Conservation (phyloP, 805 yeast genomes). For the Yamadazyma sp. region DNA sequence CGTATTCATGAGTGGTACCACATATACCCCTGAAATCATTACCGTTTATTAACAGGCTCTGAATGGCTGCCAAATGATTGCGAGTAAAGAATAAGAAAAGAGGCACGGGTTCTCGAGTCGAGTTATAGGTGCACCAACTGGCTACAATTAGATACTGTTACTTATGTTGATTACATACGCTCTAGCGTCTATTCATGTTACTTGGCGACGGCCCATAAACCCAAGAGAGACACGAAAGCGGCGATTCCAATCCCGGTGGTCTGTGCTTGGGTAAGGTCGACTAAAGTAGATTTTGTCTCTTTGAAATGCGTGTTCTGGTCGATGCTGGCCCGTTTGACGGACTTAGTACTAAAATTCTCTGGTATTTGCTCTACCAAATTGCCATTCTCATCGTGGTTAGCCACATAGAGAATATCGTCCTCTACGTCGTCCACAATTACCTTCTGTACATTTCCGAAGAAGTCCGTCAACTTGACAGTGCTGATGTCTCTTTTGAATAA, state of each 20-base stretch:
- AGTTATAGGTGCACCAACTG: too few species aligned
- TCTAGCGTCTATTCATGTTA: conserved; percentile 2
- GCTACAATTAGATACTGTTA: too few species aligned
- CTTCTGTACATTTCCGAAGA: conserved; percentile 88
- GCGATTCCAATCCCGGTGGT: conserved; percentile 17
- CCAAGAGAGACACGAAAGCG: conserved; percentile 19
- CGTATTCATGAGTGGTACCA: too few species aligned
- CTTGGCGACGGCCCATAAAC: conserved; percentile 23
- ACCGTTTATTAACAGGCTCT: too few species aligned
- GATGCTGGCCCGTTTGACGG: conserved; percentile 7
- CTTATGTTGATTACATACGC: neutral
- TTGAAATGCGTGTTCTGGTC: conserved; percentile 11
- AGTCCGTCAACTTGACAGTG: conserved; percentile 82
- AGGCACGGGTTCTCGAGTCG: too few species aligned
- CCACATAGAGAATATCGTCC: conserved; percentile 38
- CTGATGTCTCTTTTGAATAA: conserved; percentile 63
- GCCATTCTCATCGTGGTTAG: conserved; percentile 33
- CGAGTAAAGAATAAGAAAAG: too few species aligned
- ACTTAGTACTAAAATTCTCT: conserved; percentile 1
- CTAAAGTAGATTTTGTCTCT: conserved; percentile 14
- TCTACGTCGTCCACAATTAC: conserved; percentile 63
- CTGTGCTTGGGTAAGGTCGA: conserved; percentile 16
- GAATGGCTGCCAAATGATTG: too few species aligned
- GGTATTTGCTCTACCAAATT: conserved; percentile 1
- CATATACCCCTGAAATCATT: too few species aligned